phyloP scores from a whole-genome alignment of 805 yeast species.

The Ogataea pilisensis region DNA sequence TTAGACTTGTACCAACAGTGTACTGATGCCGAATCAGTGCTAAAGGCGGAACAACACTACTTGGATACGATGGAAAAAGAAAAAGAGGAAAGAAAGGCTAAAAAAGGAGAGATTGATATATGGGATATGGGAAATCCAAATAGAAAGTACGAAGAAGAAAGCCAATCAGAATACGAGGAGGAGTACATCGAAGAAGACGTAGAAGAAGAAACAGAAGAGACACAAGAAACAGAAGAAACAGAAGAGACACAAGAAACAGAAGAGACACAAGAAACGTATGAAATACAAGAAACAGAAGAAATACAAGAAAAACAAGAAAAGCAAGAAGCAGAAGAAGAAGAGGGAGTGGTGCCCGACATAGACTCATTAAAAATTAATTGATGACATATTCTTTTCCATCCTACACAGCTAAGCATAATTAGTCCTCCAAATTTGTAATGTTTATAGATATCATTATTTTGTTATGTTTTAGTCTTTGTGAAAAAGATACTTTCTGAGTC shows the following conservation, averaged over 20 bases:
- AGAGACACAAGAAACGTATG: too few relatives aligned
- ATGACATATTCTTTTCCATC: too few relatives aligned
- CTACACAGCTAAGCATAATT: too few relatives aligned
- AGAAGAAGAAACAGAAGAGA: constrained; percentile 14
- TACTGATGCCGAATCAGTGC: constrained; percentile 73
- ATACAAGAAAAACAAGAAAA: constrained; percentile 13
- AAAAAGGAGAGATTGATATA: constrained; percentile 51
- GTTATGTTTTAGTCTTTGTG: too few relatives aligned
- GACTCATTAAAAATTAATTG: too few relatives aligned
- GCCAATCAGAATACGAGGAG: constrained; percentile 16
- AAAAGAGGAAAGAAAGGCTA: constrained; percentile 54
- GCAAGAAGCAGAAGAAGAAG: constrained; percentile 11
- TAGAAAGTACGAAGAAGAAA: constrained; percentile 32
- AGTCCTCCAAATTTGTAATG: too few relatives aligned
- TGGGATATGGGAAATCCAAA: constrained; percentile 82
- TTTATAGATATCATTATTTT: too few relatives aligned
- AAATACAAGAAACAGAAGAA: too few relatives aligned
- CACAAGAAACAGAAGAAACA: constrained; percentile 24
- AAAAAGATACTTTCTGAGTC: too few relatives aligned
- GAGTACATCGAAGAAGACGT: constrained; percentile 8
- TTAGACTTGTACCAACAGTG: constrained; percentile 72
- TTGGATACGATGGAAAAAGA: constrained; percentile 65
- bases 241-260: too few relatives aligned
- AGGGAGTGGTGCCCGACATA: constrained; percentile 2
- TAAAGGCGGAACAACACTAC: constrained; percentile 71